A percentile compares a stretch with the other conserved stretches of the same genome.
Conservation (phyloP, 2,329 filamentous ascomycete genomes). For the Sporothrix dimorphospora region DNA sequence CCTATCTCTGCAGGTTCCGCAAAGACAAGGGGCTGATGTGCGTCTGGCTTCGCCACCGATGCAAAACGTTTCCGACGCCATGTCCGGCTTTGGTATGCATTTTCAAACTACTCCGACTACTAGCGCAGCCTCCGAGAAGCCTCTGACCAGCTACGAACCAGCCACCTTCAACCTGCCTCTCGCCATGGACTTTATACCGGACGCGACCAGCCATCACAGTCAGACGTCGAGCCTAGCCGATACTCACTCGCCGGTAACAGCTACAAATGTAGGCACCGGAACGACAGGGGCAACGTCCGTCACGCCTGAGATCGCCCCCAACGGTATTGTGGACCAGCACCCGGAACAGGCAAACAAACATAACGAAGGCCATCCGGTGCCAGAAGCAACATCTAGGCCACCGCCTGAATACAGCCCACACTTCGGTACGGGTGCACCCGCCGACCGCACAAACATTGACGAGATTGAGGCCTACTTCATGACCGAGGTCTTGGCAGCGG, state of each 20-base stretch:
- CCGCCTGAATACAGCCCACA: not conserved
- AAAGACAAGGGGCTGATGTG: constrained; percentile 40
- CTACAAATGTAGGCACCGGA: constrained; percentile 7
- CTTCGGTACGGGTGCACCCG: constrained; percentile 35
- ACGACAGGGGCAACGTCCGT: not conserved
- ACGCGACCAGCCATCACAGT: not conserved
- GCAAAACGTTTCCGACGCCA: not conserved
- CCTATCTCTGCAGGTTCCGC: constrained; percentile 64
- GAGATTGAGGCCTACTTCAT: constrained; percentile 60
- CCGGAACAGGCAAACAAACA: not conserved
- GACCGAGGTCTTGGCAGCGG: constrained; percentile 52
- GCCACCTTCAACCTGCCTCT: not conserved
- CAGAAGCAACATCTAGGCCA: not conserved
- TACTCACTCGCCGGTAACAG: constrained; percentile 3
- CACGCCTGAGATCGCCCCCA: not conserved
- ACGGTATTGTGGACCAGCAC: not conserved
- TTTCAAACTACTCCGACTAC: not conserved
- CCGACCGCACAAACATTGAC: constrained; percentile 60
- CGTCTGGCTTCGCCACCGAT: constrained; percentile 41
- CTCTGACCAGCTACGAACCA: constrained; percentile 6
- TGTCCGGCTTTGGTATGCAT: constrained; percentile 33
- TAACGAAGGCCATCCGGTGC: not conserved
- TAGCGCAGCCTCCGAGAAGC: not conserved
- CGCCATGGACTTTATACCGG: not conserved
- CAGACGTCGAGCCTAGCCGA: not conserved